These are phyloP conservation scores for Penicillium sp. DNA, from an alignment of 2,329 filamentous ascomycete species.

Conservation along the genomic window DNA sequence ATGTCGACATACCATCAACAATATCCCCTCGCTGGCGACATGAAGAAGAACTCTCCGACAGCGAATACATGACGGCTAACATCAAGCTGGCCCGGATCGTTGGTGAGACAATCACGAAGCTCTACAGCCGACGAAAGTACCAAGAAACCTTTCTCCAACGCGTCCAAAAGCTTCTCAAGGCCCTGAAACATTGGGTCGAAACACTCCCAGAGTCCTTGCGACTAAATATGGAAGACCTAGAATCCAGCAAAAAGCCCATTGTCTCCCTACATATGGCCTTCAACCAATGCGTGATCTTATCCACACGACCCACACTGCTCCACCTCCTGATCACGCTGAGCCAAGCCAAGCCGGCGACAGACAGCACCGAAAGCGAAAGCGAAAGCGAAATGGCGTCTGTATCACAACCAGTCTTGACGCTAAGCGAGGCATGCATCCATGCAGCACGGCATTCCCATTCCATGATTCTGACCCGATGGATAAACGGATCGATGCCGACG, in stretches of 20 bases:
- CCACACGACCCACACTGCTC: conserved; percentile 42
- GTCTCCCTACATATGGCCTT: conserved; percentile 42
- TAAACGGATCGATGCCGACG: conserved; percentile 40
- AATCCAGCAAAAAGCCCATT: conserved; percentile 35
- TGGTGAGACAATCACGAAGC: conserved; percentile 36
- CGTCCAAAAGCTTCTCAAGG: conserved; percentile 43
- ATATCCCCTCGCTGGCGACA: conserved; percentile 33
- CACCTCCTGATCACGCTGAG: conserved; percentile 40
- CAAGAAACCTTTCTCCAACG: conserved; percentile 42
- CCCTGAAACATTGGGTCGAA: conserved; percentile 42
- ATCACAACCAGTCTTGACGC: conserved; percentile 38
- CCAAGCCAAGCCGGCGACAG: not conserved
- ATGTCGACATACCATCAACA: conserved; percentile 41
- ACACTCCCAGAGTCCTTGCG: conserved; percentile 38
- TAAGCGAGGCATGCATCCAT: conserved; percentile 43
- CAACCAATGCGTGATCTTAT: conserved; percentile 43
- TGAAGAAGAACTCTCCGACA: conserved; percentile 40
- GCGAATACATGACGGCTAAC: conserved; percentile 40
- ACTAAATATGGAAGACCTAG: conserved; percentile 34
- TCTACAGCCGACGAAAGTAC: conserved; percentile 40
- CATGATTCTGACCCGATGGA: conserved; percentile 41
- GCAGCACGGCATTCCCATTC: conserved; percentile 40
- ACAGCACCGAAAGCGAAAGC: not conserved
- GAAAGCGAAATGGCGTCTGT: conserved; percentile 26
- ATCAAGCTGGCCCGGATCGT: conserved; percentile 41